These are phyloP conservation scores for Diphasiastrum complanatum DNA, from an alignment of 83 land plant genomes.

Conservation along the genomic window DNA sequence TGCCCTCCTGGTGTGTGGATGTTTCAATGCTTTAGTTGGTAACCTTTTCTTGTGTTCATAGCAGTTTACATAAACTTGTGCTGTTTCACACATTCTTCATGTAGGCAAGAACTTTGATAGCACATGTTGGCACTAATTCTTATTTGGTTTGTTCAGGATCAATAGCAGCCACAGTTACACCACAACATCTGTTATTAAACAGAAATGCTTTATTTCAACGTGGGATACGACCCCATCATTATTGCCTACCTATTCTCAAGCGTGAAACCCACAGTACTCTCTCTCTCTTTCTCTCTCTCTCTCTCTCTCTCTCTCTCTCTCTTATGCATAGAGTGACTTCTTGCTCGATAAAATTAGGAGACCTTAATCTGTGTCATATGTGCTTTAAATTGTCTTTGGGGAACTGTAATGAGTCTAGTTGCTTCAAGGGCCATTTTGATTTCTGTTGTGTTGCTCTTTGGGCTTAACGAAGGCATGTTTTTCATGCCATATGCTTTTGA, in stretches of 20 bases:
- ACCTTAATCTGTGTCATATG: no score
- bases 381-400: no score
- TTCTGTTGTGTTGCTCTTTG: no score
- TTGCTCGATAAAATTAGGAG: no score
- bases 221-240: constrained; percentile 88
- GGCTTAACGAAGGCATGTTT: no score
- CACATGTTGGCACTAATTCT: neutral
- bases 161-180: constrained; percentile 93
- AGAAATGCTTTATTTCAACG: constrained; percentile 87
- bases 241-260: constrained; percentile 90
- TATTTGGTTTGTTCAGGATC: constrained; percentile 34
- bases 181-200: constrained; percentile 83
- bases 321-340: no score
- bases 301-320: no score
- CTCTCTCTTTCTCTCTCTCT: neutral
- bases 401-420: no score
- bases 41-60: neutral
- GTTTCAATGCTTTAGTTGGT: neutral
- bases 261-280: constrained; percentile 77
- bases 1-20: constrained; percentile 44
- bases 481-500: no score
- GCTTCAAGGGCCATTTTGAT: no score
- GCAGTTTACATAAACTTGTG: neutral
- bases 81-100: neutral
- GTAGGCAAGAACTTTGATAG: neutral